Evolutionary conservation across 306 rosid species (phyloP), one percentile per base, ranked within the genome.

Genomic region (Erythrophleum fordii): DNA sequence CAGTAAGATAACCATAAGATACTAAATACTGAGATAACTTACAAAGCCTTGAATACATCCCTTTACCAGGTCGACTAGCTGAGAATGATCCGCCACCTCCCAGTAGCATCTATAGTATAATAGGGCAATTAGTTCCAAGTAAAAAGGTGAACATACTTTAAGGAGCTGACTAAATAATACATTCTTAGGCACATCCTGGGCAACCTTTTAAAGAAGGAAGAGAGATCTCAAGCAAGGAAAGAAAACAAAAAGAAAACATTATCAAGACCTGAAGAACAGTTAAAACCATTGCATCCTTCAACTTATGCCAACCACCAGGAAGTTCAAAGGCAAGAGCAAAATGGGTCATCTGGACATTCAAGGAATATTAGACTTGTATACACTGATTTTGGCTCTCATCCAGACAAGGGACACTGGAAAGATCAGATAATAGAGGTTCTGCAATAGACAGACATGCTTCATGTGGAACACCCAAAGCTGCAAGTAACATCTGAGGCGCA

Each of bases 41-140:
- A 93, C 97, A 93, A 46, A 89, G 87, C 58, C 93, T 87, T 42
- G 98, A 91, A 84, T 88, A 83, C 99, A 95, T 89, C 86, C 97
- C 98, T 84, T 95, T 93, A 83, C 98, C 96, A 80, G 97, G 99
- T 68, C 99, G 98, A 46, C 97, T 90, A 4, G 94, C 87, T 59
- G 97, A 90, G 88, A 91, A 93, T 41, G 97, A 95, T 70, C 95
- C 92, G 69, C 97, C 98, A 3, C 97, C 99, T 80, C 97, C 93
- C 85, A 95, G 1, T 61, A 95, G 84, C 88, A 90, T 84, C 98
- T 93, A 75, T 52, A 77, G 78, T n/a, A 64, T 78, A 61, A 79
- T 22, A 76, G 44, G 28, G 69, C 34, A 84, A 59, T 75, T 52
- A 87, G 16, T 78, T 86, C 64, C 17, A 23, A 12, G 53, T 12